Evolutionary conservation across 768 basidiomycete genomes (phyloP).

Genomic region (Galerina sulciceps): DNA sequence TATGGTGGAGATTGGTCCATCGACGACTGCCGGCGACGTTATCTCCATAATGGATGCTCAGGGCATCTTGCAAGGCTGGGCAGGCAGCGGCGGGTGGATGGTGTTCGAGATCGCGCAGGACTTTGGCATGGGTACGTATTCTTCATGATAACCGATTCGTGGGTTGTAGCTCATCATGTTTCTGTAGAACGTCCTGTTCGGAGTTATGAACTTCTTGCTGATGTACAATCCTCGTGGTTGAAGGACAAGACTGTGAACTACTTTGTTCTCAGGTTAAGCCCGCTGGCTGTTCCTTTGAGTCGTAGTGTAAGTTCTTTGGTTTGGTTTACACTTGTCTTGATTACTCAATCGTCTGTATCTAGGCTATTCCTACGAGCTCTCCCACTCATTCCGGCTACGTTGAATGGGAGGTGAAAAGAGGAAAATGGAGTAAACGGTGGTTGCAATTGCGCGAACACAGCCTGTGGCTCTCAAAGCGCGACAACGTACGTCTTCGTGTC

Average conservation of each 20-base stretch:
- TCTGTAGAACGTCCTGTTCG: constrained; percentile 84
- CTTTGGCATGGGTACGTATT: constrained; percentile 83
- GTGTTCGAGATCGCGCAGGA: constrained; percentile 89
- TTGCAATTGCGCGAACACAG: constrained; percentile 85
- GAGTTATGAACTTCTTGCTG: constrained; percentile 81
- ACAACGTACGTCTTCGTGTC: constrained; percentile 59
- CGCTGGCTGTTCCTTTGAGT: constrained; percentile 61
- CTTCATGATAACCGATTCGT: background rate
- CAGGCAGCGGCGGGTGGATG: constrained; percentile 79
- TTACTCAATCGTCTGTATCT: constrained; percentile 10
- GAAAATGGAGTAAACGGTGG: constrained; percentile 96
- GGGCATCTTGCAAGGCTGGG: constrained; percentile 66
- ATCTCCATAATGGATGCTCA: constrained; percentile 65
- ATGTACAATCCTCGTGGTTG: constrained; percentile 88
- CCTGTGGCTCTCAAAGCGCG: constrained; percentile 87
- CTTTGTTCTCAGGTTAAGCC: constrained; percentile 79
- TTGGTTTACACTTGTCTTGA: constrained; percentile 1
- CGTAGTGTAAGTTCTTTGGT: constrained; percentile 51
- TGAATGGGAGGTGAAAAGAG: constrained; percentile 88
- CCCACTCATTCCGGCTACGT: constrained; percentile 65
- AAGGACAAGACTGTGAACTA: constrained; percentile 79
- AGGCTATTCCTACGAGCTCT: constrained; percentile 49
- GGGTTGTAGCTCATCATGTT: constrained; percentile 11
- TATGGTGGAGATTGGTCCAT: constrained; percentile 68
- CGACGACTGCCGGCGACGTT: constrained; percentile 76